phyloP scores from a whole-genome alignment of 192 early-diverging fungal genomes.

The Funneliformis mosseae region DNA sequence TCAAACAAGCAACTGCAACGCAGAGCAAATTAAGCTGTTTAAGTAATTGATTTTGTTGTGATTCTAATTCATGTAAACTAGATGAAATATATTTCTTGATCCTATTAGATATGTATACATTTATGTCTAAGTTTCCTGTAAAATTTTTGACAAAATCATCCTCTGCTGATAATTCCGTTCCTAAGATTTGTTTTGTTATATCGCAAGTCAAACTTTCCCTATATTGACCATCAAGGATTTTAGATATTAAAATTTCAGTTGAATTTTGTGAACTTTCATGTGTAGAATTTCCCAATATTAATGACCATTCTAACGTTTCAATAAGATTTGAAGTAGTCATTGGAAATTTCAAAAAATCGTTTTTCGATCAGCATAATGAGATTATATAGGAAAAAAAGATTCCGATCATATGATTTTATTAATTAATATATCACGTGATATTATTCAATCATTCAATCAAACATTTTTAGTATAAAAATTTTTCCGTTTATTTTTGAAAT shows the following conservation, averaged over 20 bases:
- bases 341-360: background rate
- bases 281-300: background rate
- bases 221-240: constrained; percentile 52
- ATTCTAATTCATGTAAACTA: constrained; percentile 10
- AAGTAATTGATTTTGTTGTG: constrained; percentile 28
- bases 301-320: constrained; percentile 15
- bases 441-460: too few species aligned
- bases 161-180: constrained; percentile 44
- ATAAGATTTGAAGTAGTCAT: background rate
- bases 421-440: too few species aligned
- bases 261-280: background rate
- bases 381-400: too few species aligned
- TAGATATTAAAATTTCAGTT: background rate
- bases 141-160: constrained; percentile 29
- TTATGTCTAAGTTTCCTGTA: constrained; percentile 43
- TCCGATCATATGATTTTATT: too few species aligned
- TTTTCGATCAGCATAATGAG: too few species aligned
- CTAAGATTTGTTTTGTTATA: constrained; percentile 53
- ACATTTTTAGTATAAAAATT: too few species aligned
- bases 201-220: constrained; percentile 48
- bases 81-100: constrained; percentile 42
- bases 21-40: constrained; percentile 47
- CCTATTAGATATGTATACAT: constrained; percentile 44
- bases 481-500: too few species aligned
- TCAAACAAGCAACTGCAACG: constrained; percentile 72